Evolutionary conservation across 1,284 basidiomycete species (phyloP), one percentile per base, ranked within the genome.

Genomic region (Mycosarcoma mackinlayi): DNA sequence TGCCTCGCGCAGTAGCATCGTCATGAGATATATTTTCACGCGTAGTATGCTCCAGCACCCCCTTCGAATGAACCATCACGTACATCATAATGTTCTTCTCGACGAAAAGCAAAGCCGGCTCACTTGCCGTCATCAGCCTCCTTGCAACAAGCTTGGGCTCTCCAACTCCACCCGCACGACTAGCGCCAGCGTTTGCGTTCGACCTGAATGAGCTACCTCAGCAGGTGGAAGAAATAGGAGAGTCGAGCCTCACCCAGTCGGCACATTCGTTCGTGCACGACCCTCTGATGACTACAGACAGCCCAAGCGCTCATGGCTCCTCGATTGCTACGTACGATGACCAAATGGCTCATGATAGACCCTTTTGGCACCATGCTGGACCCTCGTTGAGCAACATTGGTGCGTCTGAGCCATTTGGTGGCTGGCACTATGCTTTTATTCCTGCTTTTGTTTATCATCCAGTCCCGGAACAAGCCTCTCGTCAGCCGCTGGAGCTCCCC

Each of bases 191-290:
- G 14, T 21, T 41, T 6, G 28, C 16, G 9, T 24, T 51, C 14
- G 49, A 51, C 10, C 11, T 51, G 38, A 51, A 51, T 23, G 38
- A 51, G 49, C 28, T 34, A 8, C 18, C 30, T 24, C 11, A 24
- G 18, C 28, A 51, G 14, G 28, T 39, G 23, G 21, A 9, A 39
- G 38, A 30, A 51, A 30, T n/a, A 7, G 19, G 13, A 14, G 18
- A 19, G 5, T 28, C 16, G 16, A 27, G 24, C 1, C 2, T 31
- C 6, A 3, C 14, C 18, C 35, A 30, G 6, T 5, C 18, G 8
- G 7, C 37, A 16, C 46, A 25, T 37, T 10, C 21, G 24, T n/a
- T n/a, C 4, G 19, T 16, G 9, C 41, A 44, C 7, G 27, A 19
- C 9, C 18, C 28, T 24, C 11, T 9, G 21, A 21, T 9, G 7